phyloP scores from a whole-genome alignment of 768 basidiomycete species.

The Suillus discolor region DNA sequence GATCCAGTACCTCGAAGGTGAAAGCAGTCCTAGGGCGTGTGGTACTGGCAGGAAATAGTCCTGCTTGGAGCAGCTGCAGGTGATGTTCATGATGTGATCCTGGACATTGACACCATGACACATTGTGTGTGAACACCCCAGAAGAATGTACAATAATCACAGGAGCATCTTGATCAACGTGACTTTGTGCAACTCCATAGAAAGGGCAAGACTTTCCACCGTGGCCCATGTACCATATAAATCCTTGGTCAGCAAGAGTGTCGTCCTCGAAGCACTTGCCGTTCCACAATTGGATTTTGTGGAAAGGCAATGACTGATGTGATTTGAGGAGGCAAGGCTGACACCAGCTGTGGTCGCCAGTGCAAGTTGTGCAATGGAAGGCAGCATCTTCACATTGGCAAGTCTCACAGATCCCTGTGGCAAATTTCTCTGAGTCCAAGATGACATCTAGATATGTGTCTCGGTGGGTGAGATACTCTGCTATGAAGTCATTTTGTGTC shows the following conservation, averaged over 20 bases:
- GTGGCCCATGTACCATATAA: conserved; percentile 24
- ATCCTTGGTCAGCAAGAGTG: conserved; percentile 21
- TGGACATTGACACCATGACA: conserved; percentile 5
- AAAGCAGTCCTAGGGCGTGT: conserved; percentile 7
- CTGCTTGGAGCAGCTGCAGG: neutral
- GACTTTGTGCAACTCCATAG: too few relatives aligned
- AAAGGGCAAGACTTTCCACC: conserved; percentile 18
- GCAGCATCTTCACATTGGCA: neutral
- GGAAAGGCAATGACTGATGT: conserved; percentile 10
- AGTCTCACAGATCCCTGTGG: conserved; percentile 1
- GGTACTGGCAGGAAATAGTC: conserved; percentile 11
- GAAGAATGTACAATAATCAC: neutral
- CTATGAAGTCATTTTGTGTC: conserved; percentile 11
- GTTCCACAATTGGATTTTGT: conserved; percentile 23
- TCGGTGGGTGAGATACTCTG: conserved; percentile 5
- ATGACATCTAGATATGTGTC: neutral
- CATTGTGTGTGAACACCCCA: conserved; percentile 11
- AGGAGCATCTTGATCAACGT: neutral
- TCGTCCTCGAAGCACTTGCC: conserved; percentile 12
- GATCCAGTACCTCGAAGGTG: conserved; percentile 9
- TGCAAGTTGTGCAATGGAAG: conserved; percentile 3
- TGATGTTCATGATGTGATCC: neutral
- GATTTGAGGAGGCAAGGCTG: neutral
- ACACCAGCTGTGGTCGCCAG: conserved; percentile 10
- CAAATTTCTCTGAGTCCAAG: neutral